These are phyloP conservation scores for Iberis pinnata DNA, from an alignment of 345 rosid species.

Conservation along the genomic window DNA sequence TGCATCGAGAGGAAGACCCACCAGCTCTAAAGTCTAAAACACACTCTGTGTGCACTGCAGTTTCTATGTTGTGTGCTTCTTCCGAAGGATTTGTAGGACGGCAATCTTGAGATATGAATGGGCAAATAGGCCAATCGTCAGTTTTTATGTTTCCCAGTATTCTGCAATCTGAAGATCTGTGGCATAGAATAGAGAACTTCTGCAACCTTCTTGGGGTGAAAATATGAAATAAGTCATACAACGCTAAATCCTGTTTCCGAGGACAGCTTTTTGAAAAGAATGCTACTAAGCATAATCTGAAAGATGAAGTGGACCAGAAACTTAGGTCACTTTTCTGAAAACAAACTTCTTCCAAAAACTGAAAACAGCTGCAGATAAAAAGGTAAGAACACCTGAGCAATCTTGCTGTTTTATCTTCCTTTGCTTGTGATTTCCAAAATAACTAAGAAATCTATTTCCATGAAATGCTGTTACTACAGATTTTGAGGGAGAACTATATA, in stretches of 20 bases:
- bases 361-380: neutral
- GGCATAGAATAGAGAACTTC: conserved; percentile 90
- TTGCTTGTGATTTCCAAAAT: too few relatives aligned
- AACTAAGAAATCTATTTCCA: too few relatives aligned
- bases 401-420: conserved; percentile 92
- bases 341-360: neutral
- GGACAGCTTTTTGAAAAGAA: conserved; percentile 75
- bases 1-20: conserved; percentile 73
- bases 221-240: conserved; percentile 80
- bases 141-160: conserved; percentile 70
- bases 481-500: too few relatives aligned
- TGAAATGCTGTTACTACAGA: too few relatives aligned
- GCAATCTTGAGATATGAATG: conserved; percentile 87
- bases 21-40: conserved; percentile 88
- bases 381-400: conserved; percentile 71
- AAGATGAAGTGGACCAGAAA: conserved; percentile 22
- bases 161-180: conserved; percentile 91
- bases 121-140: conserved; percentile 88
- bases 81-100: conserved; percentile 85
- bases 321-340: conserved; percentile 5
- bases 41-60: conserved; percentile 51
- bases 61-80: conserved; percentile 75
- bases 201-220: conserved; percentile 81
- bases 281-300: conserved; percentile 92
- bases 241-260: conserved; percentile 84